Base-by-base conservation (phyloP, 108 stramenopile species). In the Nitzschia sp. region DNA sequence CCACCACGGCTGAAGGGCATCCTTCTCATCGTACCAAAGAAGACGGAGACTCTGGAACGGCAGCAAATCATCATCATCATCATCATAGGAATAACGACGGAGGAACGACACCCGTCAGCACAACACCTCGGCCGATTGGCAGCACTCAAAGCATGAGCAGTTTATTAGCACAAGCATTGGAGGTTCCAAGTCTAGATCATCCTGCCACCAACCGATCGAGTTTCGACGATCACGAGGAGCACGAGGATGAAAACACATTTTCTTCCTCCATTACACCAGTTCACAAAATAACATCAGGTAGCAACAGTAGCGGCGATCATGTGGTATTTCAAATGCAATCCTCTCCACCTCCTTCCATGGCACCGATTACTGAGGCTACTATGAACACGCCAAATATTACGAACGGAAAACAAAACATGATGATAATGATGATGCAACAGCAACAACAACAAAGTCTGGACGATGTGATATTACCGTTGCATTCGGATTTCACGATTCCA, bases 401-500 rank as follows among this genome's bases (percentile, higher is more conserved):
- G n/a, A n/a, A n/a, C n/a, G n/a, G n/a, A n/a, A n/a, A n/a, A 5
- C 48, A 50, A 50, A 50, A n/a, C 19, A 8, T n/a, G 9, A n/a
- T 11, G 4, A n/a, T 50, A 9, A 13, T 41, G 17, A 22, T 50
- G 48, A 8, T n/a, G 21, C 9, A 50, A 50, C 48, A 16, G 8
- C 19, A n/a, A 4, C 16, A 50, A 50, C 16, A 50, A 21, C 8
- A n/a, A 21, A 50, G 30, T n/a, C 1, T 58, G 30, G n/a, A n/a
- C n/a, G n/a, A n/a, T n/a, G n/a, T n/a, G n/a, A n/a, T n/a, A n/a
- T 3, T 61, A 17, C 65, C 70, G 11, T 56, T 33, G 11, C 77
- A 78, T 71, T 78, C 70, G 36, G 70, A 71, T 50, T 71, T 67
- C 54, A 71, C 77, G 1, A 22, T 71, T 19, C 69, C 70, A 0